These are phyloP conservation scores for Backusella morwellensis DNA, from an alignment of 192 early-diverging fungal genomes.

Conservation along the genomic window DNA sequence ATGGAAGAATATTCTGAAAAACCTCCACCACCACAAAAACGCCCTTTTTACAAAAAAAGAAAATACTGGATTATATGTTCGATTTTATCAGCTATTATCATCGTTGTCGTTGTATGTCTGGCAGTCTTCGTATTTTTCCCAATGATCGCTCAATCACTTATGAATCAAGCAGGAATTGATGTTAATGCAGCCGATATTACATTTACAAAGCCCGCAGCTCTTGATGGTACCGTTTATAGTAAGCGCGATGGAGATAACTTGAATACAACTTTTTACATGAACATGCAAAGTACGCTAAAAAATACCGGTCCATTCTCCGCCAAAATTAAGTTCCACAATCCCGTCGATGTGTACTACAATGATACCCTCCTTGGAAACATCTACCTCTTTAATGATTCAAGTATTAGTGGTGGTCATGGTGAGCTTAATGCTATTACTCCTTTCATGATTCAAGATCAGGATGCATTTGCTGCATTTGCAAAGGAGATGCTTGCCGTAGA, in stretches of 20 bases:
- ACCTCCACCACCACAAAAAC: slow-evolving; percentile 22
- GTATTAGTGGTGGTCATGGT: slow-evolving; percentile 47
- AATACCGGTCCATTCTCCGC: slow-evolving; percentile 47
- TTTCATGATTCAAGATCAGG: slow-evolving; percentile 40
- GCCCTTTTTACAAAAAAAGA: slow-evolving; percentile 43
- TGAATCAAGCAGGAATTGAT: slow-evolving; percentile 43
- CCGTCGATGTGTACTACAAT: slow-evolving; percentile 48
- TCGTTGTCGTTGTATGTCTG: slow-evolving; percentile 45
- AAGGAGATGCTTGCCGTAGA: slow-evolving; percentile 45
- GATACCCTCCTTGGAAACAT: slow-evolving; percentile 40
- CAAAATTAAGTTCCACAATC: slow-evolving; percentile 45
- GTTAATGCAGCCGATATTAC: slow-evolving; percentile 44
- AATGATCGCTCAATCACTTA: slow-evolving; percentile 45
- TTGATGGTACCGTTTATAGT: not conserved
- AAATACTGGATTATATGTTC: slow-evolving; percentile 58
- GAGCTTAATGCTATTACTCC: slow-evolving; percentile 23
- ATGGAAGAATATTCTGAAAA: slow-evolving; percentile 36
- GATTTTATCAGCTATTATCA: slow-evolving; percentile 39
- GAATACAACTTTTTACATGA: slow-evolving; percentile 25
- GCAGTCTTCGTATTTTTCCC: slow-evolving; percentile 55
- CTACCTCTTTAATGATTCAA: slow-evolving; percentile 29
- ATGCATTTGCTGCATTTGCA: slow-evolving; percentile 45
- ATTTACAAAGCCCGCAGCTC: slow-evolving; percentile 16
- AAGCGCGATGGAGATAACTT: slow-evolving; percentile 1
- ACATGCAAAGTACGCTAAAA: slow-evolving; percentile 18